Conservation (phyloP, 2,329 filamentous ascomycete species). For the Talaromyces sp. region DNA sequence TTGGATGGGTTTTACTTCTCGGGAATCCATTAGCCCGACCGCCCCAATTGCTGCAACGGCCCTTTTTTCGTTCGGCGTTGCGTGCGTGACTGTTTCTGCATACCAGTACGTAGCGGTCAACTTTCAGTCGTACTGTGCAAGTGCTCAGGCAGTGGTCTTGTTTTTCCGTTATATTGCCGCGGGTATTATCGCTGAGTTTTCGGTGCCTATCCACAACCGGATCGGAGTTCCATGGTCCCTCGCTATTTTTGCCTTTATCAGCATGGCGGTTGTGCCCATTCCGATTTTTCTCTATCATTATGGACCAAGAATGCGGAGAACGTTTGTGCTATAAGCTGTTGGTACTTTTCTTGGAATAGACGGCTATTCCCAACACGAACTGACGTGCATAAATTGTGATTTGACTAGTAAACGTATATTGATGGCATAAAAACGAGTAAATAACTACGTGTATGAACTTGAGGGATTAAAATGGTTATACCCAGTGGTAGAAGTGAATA, state of each 20-base stretch:
- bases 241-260: not conserved
- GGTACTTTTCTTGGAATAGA: no score
- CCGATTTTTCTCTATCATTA: not conserved
- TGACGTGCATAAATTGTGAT: no score
- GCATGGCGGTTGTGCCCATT: not conserved
- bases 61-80: not conserved
- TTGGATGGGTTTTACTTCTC: not conserved
- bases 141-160: slow-evolving; percentile 1
- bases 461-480: no score
- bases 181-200: not conserved
- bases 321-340: no score
- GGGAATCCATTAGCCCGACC: not conserved
- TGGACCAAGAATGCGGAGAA: not conserved
- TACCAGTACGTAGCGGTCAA: not conserved
- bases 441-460: no score
- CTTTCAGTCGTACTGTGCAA: slow-evolving; percentile 1
- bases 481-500: no score
- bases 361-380: no score
- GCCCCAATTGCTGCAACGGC: not conserved
- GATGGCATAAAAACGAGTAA: no score
- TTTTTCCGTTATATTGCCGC: not conserved
- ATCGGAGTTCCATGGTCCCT: not conserved
- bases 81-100: not conserved
- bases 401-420: no score
- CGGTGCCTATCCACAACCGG: not conserved